A percentile compares a stretch with the other conserved stretches of the same genome.
phyloP scores from a whole-genome alignment of 2,329 filamentous ascomycete genomes.

The Catunica adiposa region DNA sequence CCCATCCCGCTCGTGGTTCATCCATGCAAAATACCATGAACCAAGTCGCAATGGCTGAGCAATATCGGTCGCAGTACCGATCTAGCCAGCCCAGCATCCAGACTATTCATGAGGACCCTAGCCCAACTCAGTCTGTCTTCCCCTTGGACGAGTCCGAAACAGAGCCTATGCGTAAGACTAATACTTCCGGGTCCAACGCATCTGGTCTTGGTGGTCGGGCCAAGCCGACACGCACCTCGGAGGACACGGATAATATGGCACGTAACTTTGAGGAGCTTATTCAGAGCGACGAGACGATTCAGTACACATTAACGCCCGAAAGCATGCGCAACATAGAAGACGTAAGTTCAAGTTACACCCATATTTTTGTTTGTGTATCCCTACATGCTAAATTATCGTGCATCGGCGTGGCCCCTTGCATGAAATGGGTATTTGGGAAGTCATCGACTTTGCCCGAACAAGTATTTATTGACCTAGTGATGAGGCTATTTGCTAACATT shows the following conservation, averaged over 20 bases:
- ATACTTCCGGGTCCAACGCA: conserved; percentile 34
- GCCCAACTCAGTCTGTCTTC: conserved; percentile 6
- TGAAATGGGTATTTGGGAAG: background rate
- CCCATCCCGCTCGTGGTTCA: background rate
- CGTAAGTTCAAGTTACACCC: conserved; percentile 11
- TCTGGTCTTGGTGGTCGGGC: conserved; percentile 34
- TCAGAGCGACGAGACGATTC: conserved; percentile 65
- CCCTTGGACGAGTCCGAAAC: conserved; percentile 11
- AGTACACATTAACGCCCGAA: conserved; percentile 66
- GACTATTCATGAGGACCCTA: conserved; percentile 14
- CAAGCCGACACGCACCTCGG: conserved; percentile 39
- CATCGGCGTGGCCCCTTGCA: background rate
- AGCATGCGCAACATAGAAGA: conserved; percentile 60
- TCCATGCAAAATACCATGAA: conserved; percentile 18
- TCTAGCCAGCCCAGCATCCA: conserved; percentile 11
- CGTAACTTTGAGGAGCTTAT: conserved; percentile 66
- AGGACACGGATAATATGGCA: conserved; percentile 45
- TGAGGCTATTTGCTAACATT: background rate
- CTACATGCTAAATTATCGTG: background rate
- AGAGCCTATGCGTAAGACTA: conserved; percentile 19
- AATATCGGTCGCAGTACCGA: conserved; percentile 7
- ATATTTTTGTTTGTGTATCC: conserved; percentile 30
- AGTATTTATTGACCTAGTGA: conserved; percentile 1
- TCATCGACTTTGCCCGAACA: background rate
- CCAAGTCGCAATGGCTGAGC: conserved; percentile 15